These are phyloP conservation scores for Aegilops tauschii DNA, from an alignment of 176 grass and related monocot genomes.

Conservation along the genomic window DNA sequence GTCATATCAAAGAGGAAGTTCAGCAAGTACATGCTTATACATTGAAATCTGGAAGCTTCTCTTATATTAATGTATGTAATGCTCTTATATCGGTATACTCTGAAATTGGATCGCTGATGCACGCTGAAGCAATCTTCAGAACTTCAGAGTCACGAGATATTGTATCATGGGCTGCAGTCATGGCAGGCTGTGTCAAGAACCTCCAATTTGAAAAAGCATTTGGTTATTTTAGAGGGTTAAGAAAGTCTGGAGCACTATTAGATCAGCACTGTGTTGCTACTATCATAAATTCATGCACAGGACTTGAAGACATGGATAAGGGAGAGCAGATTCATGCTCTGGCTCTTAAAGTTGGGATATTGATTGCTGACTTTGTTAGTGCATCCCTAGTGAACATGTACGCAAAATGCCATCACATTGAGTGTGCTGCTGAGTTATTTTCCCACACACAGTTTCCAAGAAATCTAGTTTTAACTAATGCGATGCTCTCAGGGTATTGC, in stretches of 20 bases:
- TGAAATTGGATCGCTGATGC: constrained; percentile 52
- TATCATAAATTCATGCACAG: constrained; percentile 61
- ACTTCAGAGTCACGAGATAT: constrained; percentile 47
- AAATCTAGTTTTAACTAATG: constrained; percentile 63
- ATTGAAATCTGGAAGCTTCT: constrained; percentile 65
- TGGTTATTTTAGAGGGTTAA: constrained; percentile 62
- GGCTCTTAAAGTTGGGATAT: constrained; percentile 65
- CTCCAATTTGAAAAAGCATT: constrained; percentile 52
- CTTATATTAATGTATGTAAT: constrained; percentile 64
- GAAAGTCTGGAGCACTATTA: constrained; percentile 32
- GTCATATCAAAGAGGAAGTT: constrained; percentile 60
- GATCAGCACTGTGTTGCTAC: constrained; percentile 68
- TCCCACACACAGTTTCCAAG: constrained; percentile 30
- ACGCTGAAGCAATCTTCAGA: constrained; percentile 50
- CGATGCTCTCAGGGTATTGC: constrained; percentile 76
- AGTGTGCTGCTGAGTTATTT: constrained; percentile 55
- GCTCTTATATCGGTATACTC: constrained; percentile 77
- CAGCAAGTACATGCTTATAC: constrained; percentile 65
- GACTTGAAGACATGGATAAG: constrained; percentile 58
- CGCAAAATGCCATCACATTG: constrained; percentile 67
- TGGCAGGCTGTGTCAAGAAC: constrained; percentile 73
- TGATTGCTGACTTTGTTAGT: constrained; percentile 56
- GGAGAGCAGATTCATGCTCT: constrained; percentile 74
- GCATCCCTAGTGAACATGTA: constrained; percentile 91
- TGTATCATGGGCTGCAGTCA: constrained; percentile 80